Base-by-base conservation (phyloP, 2,329 filamentous ascomycete species). In the Hypocreales sp. region DNA sequence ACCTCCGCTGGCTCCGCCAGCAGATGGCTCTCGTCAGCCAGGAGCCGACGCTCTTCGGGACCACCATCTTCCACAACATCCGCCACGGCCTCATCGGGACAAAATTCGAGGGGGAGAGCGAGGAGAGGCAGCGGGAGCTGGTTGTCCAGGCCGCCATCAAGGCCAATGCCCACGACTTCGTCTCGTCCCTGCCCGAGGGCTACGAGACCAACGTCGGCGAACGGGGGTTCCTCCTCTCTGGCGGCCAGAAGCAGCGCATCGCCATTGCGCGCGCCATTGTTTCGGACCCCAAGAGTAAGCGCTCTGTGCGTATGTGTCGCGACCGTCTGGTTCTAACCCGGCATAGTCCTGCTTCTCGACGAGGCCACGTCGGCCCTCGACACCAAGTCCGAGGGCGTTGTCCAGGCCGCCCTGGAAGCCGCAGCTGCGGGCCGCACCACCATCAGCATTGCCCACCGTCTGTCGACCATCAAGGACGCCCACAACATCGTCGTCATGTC, bases 161-260 rank as follows among this genome's bases (percentile, higher is more conserved):
- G 64, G 80, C 90, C 10, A 94, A 95, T 40, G 87, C 87, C 1
- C 86, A 95, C 47, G 84, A 92, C 37, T 98, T 98, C 47, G 77
- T 98, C 38, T 68, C 61, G 5, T 55, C 65, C 9, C 66, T 95
- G 2, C 84, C 90, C 0, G 79, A 95, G 39, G 79, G 80, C 2
- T 95, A 95, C 42, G 71, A 93, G 38, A 95, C 90, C 0, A 76
- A 92, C 38, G 87, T 95, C n/a, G 90, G 90, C 31, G 84, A 95
- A 51, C 77, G 86, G 35, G 90, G 90, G 8, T 92, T 93, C 47
- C 58, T 94, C 28, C 64, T 98, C 7, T 92, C 82, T 30, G 90
- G 90, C 48, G 90, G 90, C 20, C 90, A 98, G 54, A 93, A 94
- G 52, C 90, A 95, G 54, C 81, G 90, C 40, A 92, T 95, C 45